Conservation (phyloP, 2,329 filamentous ascomycete species). For the Neodidymelliopsis sp. region DNA sequence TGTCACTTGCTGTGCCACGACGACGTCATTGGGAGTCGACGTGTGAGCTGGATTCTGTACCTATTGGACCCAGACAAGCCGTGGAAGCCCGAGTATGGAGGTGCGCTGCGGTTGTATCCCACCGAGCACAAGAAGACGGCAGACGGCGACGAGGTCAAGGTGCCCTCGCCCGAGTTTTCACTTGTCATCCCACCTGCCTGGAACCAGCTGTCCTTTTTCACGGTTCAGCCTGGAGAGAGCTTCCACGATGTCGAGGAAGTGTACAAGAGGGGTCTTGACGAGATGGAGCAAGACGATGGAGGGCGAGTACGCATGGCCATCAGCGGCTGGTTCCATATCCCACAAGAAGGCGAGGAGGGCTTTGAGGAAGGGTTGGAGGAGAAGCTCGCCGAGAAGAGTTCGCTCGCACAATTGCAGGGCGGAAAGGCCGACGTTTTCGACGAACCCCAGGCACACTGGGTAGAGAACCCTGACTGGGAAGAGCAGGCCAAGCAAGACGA, state of each 20-base stretch:
- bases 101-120: slow-evolving; percentile 87
- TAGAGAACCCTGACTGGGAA: slow-evolving; percentile 50
- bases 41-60: slow-evolving; percentile 97
- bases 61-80: slow-evolving; percentile 88
- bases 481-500: slow-evolving; percentile 56
- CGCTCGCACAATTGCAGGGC: slow-evolving; percentile 86
- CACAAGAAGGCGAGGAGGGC: slow-evolving; percentile 91
- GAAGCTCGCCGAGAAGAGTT: slow-evolving; percentile 86
- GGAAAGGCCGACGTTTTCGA: slow-evolving; percentile 90
- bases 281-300: slow-evolving; percentile 71
- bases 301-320: slow-evolving; percentile 94
- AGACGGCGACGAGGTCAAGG: slow-evolving; percentile 77
- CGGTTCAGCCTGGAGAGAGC: slow-evolving; percentile 96
- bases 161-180: slow-evolving; percentile 78
- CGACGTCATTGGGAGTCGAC: slow-evolving; percentile 96
- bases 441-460: slow-evolving; percentile 70
- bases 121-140: slow-evolving; percentile 69
- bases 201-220: slow-evolving; percentile 98
- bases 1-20: slow-evolving; percentile 97
- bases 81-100: slow-evolving; percentile 93
- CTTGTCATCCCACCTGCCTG: slow-evolving; percentile 92
- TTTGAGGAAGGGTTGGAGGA: slow-evolving; percentile 89
- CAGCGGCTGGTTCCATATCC: slow-evolving; percentile 98
- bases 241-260: slow-evolving; percentile 99
- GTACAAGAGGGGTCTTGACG: slow-evolving; percentile 70